Conservation (phyloP, 805 yeast species). For the Yarrowia deformans region DNA sequence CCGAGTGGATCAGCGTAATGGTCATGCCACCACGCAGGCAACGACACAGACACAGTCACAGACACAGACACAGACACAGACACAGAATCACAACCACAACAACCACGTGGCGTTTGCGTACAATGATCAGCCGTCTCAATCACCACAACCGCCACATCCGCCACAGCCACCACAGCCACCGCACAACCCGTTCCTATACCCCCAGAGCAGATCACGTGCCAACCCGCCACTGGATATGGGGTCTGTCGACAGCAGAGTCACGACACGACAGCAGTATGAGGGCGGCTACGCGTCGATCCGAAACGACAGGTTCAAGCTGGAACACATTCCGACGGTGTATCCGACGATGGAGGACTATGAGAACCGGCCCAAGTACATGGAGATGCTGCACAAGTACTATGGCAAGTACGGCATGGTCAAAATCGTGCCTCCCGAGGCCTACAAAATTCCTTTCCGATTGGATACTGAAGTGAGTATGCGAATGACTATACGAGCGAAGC, state of each 20-base stretch:
- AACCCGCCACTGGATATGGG: constrained; percentile 55
- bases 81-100: too few relatives aligned
- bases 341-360: constrained; percentile 60
- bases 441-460: constrained; percentile 52
- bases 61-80: too few relatives aligned
- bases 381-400: constrained; percentile 59
- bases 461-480: constrained; percentile 52
- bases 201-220: constrained; percentile 56
- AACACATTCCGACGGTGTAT: constrained; percentile 56
- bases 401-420: constrained; percentile 71
- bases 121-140: not conserved
- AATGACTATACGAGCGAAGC: too few relatives aligned
- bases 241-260: constrained; percentile 42
- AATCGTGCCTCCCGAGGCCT: constrained; percentile 61
- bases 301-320: constrained; percentile 40
- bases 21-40: too few relatives aligned
- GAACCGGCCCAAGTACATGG: constrained; percentile 67
- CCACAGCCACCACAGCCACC: constrained; percentile 1
- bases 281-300: not conserved
- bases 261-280: constrained; percentile 1
- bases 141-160: not conserved
- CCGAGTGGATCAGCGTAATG: not conserved
- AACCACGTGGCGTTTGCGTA: too few relatives aligned
- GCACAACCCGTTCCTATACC: constrained; percentile 55
- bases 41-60: too few relatives aligned